Base-by-base conservation (phyloP, 306 rosid genomes). In the Benincasa hispida region DNA sequence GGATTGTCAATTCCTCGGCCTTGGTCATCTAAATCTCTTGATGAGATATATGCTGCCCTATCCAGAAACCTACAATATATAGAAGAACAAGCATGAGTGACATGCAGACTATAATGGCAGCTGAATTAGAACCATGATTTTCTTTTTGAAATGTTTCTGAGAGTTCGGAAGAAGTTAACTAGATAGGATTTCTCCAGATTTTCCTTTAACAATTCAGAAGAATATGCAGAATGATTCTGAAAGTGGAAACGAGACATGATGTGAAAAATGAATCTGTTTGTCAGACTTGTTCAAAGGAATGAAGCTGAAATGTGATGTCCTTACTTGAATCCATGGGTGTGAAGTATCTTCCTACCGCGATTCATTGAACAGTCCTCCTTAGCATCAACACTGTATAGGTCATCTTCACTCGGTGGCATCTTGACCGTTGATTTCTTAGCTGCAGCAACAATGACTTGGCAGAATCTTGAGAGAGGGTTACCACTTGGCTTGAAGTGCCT, bases 301-400 rank as follows among this genome's bases (percentile, higher is more conserved):
- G 30, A 39, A 42, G 61, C 47, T 60, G 55, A 63, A 77, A 22
- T 30, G 67, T 21, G 2, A 24, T 57, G 54, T 70, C 76, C 91
- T 86, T 88, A 95, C 99, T 95, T 95, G 88, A 95, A 95, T 27
- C 98, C 99, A 76, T 88, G 87, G 77, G 99, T 95, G 86, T 95
- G 82, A 62, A 92, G 97, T 74, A 95, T 89, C 83, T 83, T 95
- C 83, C 99, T 83, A 79, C 80, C 84, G 41, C 81, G 77, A 62
- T 77, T 82, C 25, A 37, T 65, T 65, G 91, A 86, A 45, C 86
- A 66, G 39, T 83, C 97, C 73, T 83, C 97, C 73, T 85, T 81
- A 5, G 73, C 79, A 54, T 85, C 78, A 61, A 80, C 77, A 10
- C 76, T 60, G 25, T 80, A 88, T 25, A 95, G 82, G 19, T 85